Conservation (phyloP, 1,284 basidiomycete species). For the Cutaneotrichosporon sp. region DNA sequence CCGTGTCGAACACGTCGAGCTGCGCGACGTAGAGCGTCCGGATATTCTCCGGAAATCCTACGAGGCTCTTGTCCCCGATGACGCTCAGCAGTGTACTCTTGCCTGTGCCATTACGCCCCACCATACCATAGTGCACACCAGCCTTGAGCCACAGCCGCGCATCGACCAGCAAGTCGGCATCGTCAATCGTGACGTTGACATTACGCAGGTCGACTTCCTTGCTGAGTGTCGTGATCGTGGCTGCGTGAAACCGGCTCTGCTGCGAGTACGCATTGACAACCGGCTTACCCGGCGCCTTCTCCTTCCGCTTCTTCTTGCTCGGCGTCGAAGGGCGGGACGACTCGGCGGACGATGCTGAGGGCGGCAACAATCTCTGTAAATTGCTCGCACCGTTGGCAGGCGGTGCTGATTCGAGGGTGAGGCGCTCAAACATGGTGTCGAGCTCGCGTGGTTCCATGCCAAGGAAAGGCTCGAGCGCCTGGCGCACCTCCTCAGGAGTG, state of each 20-base stretch:
- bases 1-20: conserved; percentile 87
- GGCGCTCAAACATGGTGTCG: conserved; percentile 19
- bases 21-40: conserved; percentile 75
- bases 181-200: conserved; percentile 57
- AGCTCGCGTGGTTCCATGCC: conserved; percentile 18
- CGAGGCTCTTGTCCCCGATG: conserved; percentile 82
- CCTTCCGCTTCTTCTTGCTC: conserved; percentile 8
- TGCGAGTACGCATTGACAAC: conserved; percentile 32
- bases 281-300: conserved; percentile 4
- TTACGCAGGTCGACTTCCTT: conserved; percentile 58
- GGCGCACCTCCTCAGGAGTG: conserved; percentile 8
- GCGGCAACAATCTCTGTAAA: neutral
- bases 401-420: neutral
- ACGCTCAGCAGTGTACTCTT: conserved; percentile 54
- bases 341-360: neutral
- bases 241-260: conserved; percentile 58
- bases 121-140: conserved; percentile 59
- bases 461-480: conserved; percentile 22
- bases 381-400: neutral
- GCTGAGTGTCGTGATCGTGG: conserved; percentile 52
- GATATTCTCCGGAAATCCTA: conserved; percentile 74
- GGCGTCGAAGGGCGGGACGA: conserved; percentile 1
- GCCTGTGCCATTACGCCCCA: conserved; percentile 62
- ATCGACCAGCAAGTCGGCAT: conserved; percentile 59
- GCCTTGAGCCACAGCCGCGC: conserved; percentile 59